Evolutionary conservation across 148 eudicot species (phyloP).

Genomic region (Rhododendron molle): DNA sequence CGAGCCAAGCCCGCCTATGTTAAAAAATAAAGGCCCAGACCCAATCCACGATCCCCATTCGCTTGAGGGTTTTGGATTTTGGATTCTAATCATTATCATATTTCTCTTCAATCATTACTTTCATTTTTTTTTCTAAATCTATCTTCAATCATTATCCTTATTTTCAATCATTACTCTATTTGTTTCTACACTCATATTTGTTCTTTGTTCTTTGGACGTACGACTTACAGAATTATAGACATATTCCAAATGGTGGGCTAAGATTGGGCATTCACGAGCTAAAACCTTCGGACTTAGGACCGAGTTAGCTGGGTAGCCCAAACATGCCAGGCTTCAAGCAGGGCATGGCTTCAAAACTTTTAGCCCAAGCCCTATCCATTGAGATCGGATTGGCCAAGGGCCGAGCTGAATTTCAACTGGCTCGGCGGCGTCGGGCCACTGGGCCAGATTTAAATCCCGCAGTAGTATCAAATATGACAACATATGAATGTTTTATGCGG

Average conservation of each 20-base stretch:
- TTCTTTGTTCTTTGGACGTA: background rate
- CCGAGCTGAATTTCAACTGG: background rate
- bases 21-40: background rate
- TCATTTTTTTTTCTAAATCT: too few relatives aligned
- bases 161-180: too few relatives aligned
- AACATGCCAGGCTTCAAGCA: background rate
- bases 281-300: background rate
- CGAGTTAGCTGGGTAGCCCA: background rate
- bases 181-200: too few relatives aligned
- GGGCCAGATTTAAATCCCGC: too few relatives aligned
- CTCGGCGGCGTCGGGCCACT: too few relatives aligned
- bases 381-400: background rate
- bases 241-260: background rate
- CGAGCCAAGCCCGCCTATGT: background rate
- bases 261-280: background rate
- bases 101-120: too few relatives aligned
- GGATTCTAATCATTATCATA: too few relatives aligned
- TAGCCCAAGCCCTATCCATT: background rate
- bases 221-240: too few relatives aligned
- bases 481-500: background rate
- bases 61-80: too few relatives aligned
- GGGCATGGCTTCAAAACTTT: background rate
- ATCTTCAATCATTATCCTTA: too few relatives aligned
- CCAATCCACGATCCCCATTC: too few relatives aligned
- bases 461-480: too few relatives aligned